These are phyloP conservation scores for Annulohypoxylon stygium DNA, from an alignment of 495 filamentous ascomycete species.

Conservation along the genomic window DNA sequence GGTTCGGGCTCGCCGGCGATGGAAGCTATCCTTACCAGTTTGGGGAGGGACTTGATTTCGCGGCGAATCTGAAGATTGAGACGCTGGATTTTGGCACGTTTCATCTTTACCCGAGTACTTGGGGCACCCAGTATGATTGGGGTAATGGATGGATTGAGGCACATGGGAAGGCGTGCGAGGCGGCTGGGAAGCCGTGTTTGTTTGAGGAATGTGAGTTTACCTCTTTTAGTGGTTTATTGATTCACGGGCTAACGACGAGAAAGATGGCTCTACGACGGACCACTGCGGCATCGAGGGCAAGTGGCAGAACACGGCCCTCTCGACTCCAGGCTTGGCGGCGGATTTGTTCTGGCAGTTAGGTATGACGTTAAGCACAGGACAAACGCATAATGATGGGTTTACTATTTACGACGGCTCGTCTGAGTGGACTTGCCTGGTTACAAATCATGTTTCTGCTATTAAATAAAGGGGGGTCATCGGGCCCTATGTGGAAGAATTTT, in stretches of 20 bases:
- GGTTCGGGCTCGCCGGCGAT: slow-evolving; percentile 63
- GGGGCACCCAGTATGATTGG: slow-evolving; percentile 57
- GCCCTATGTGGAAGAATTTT: neutral
- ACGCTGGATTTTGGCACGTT: slow-evolving; percentile 76
- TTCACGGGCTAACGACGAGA: slow-evolving; percentile 51
- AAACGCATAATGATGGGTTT: slow-evolving; percentile 72
- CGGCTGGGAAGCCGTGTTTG: slow-evolving; percentile 73
- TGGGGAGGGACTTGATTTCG: slow-evolving; percentile 74
- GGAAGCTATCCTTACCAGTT: slow-evolving; percentile 71
- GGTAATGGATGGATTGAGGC: slow-evolving; percentile 71
- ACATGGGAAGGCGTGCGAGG: slow-evolving; percentile 68
- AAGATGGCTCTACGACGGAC: slow-evolving; percentile 49
- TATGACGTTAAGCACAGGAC: slow-evolving; percentile 65
- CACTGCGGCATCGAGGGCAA: slow-evolving; percentile 62
- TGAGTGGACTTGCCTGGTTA: slow-evolving; percentile 60
- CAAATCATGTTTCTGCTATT: slow-evolving; percentile 69
- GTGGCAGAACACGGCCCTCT: slow-evolving; percentile 69
- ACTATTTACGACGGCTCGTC: slow-evolving; percentile 59
- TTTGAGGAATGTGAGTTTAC: slow-evolving; percentile 75
- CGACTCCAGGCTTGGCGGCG: slow-evolving; percentile 64
- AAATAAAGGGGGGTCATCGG: slow-evolving; percentile 3
- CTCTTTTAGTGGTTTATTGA: neutral
- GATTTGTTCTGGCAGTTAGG: slow-evolving; percentile 79
- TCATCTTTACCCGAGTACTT: slow-evolving; percentile 73
- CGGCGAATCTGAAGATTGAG: slow-evolving; percentile 66